Evolutionary conservation across 1,284 basidiomycete species (phyloP), one percentile per base, ranked within the genome.

Genomic region (Naganishia albida): DNA sequence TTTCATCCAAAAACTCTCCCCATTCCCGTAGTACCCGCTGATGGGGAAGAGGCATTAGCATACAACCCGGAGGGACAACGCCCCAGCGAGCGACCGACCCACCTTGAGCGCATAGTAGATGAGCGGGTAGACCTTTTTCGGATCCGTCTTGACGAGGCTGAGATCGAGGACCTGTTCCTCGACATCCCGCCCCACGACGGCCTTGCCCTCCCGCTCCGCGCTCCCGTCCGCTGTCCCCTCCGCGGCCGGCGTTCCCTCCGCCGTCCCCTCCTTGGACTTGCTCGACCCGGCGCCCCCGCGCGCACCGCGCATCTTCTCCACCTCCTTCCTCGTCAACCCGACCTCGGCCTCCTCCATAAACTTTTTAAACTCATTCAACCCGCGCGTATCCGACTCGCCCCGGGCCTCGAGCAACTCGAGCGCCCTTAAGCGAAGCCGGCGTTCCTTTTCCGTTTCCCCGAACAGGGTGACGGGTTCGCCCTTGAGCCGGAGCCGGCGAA

Each of bases 391-490:
- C 40, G 85, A 88, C 63, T 87, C 85, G 7, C 87, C 89, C 66
- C 89, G 87, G 77, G 93, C 91, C 73, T 96, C 94, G 67, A 96
- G 89, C 54, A 99, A 84, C 77, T 99, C 95, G 16, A 99, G 81
- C 0, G 95, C 93, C 64, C 95, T 86, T 26, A 99, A 79, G 18
- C 96, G 87, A 26, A 98, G 80, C 44, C 93, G 83, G 10, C 95
- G 84, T 54, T 98, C 96, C 78, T 92, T 91, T 81, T 99, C 95
- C 0, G 88, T 86, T 77, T 99, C 96, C 48, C 88, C 96, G 74
- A 99, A 99, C 2, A 99, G 82, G 10, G 93, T 86, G 68, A 99
- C 91, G 2, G 96, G 96, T 75, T 99, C 92, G 28, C 91, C 91
- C 75, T 95, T 95, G 28, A 85, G 82, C 42, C 96, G 87, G 28